phyloP scores from a whole-genome alignment of 2,329 filamentous ascomycete genomes.

The Calonectria ilicicola region DNA sequence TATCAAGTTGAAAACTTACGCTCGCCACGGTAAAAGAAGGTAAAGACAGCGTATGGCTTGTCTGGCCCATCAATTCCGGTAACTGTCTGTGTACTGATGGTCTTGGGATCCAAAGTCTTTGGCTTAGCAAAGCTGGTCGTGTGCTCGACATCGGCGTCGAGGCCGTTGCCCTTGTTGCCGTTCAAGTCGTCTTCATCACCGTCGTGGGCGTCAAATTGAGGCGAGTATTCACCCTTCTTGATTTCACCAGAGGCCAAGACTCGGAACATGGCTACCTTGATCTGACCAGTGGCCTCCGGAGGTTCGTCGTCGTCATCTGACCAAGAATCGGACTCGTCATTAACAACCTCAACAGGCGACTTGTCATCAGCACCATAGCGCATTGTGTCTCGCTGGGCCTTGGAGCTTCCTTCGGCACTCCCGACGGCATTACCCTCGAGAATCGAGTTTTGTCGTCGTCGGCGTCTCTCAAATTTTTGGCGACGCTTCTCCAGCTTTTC shows the following conservation, averaged over 20 bases:
- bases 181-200: slow-evolving; percentile 79
- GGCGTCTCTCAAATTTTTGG: slow-evolving; percentile 79
- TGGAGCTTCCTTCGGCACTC: slow-evolving; percentile 57
- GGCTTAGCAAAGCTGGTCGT: slow-evolving; percentile 98
- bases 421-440: slow-evolving; percentile 49
- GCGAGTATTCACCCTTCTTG: slow-evolving; percentile 97
- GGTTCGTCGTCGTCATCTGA: slow-evolving; percentile 88
- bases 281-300: slow-evolving; percentile 94
- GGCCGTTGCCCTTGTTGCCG: slow-evolving; percentile 65
- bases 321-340: slow-evolving; percentile 79
- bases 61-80: slow-evolving; percentile 97
- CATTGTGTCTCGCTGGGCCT: slow-evolving; percentile 68
- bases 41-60: slow-evolving; percentile 96
- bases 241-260: slow-evolving; percentile 97
- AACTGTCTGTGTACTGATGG: slow-evolving; percentile 99
- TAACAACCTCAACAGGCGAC: slow-evolving; percentile 77
- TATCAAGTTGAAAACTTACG: slow-evolving; percentile 72
- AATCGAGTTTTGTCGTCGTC: slow-evolving; percentile 69
- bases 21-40: slow-evolving; percentile 96
- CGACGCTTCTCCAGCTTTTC: slow-evolving; percentile 91
- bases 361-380: slow-evolving; percentile 84
- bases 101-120: slow-evolving; percentile 94
- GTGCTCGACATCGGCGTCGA: slow-evolving; percentile 90
- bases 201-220: slow-evolving; percentile 96
- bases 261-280: slow-evolving; percentile 96